These are phyloP conservation scores for Haplosporangium gracile DNA, from an alignment of 192 early-diverging fungal genomes.

Conservation along the genomic window DNA sequence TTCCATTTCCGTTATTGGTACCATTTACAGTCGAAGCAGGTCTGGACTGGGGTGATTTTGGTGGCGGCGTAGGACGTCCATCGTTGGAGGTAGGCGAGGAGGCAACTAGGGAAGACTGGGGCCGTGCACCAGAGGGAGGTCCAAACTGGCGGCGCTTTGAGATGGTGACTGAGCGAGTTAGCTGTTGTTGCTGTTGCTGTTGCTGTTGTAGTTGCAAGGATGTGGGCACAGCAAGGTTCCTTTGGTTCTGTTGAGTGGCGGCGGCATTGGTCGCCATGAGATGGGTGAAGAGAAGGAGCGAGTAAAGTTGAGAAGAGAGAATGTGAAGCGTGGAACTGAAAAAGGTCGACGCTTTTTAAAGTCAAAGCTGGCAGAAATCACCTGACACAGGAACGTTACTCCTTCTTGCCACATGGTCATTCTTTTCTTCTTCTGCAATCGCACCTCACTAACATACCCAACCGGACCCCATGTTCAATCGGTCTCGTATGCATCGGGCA, in stretches of 20 bases:
- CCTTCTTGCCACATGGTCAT: too few species aligned
- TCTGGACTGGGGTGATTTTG: constrained; percentile 32
- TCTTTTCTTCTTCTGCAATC: not conserved
- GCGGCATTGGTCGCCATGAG: constrained; percentile 35
- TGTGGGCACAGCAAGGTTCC: constrained; percentile 4
- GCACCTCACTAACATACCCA: not conserved
- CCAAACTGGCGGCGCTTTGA: constrained; percentile 47
- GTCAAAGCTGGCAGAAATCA: too few species aligned
- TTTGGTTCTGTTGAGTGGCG: constrained; percentile 17
- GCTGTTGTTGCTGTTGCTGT: not conserved
- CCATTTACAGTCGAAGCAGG: constrained; percentile 17
- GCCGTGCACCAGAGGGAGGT: constrained; percentile 14
- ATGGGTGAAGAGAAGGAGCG: not conserved
- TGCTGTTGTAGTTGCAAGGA: constrained; percentile 15
- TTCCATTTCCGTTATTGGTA: not conserved
- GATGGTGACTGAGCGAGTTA: constrained; percentile 24
- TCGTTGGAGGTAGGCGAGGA: constrained; percentile 5
- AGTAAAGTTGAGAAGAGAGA: not conserved
- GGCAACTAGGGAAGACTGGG: constrained; percentile 4
- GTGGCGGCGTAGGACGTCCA: constrained; percentile 26
- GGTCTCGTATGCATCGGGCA: not conserved
- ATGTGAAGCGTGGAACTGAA: not conserved
- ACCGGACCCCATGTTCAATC: not conserved
- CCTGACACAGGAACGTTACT: too few species aligned
- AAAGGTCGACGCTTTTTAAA: not conserved